phyloP scores from a whole-genome alignment of 2,329 filamentous ascomycete species.

The Dactylellina sp. region DNA sequence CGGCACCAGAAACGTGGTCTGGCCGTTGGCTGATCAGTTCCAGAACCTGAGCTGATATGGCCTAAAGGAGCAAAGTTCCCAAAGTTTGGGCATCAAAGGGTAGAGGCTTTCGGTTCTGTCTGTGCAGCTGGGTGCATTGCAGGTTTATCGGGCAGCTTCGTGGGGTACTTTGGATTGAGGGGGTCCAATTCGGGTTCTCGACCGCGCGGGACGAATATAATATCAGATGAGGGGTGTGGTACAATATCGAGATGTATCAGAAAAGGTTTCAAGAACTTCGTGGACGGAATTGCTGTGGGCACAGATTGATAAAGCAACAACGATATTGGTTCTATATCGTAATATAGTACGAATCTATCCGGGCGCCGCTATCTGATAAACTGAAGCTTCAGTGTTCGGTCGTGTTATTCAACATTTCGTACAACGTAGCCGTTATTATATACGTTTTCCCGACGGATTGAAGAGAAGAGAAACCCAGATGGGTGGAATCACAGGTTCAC shows the following conservation, averaged over 20 bases:
- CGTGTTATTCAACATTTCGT: too few relatives aligned
- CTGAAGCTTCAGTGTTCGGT: too few relatives aligned
- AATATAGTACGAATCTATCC: too few relatives aligned
- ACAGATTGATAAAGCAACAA: too few relatives aligned
- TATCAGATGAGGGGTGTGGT: conserved; percentile 23
- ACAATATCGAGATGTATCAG: background rate
- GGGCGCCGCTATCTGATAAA: too few relatives aligned
- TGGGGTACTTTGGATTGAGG: conserved; percentile 19
- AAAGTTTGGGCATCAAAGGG: conserved; percentile 20
- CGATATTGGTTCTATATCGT: too few relatives aligned
- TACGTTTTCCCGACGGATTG: too few relatives aligned
- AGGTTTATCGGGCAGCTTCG: conserved; percentile 37
- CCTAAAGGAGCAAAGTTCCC: conserved; percentile 40
- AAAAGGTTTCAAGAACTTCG: conserved; percentile 12
- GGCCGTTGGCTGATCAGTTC: conserved; percentile 51
- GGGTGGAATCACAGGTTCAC: conserved; percentile 2
- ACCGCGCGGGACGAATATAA: conserved; percentile 41
- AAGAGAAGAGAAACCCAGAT: conserved; percentile 7
- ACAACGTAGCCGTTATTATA: too few relatives aligned
- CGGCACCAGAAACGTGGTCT: conserved; percentile 51
- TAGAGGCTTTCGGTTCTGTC: conserved; percentile 21
- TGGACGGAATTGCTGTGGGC: background rate
- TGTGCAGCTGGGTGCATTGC: conserved; percentile 24
- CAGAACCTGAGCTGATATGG: conserved; percentile 32
- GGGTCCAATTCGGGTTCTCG: conserved; percentile 9